These are phyloP conservation scores for Lachnellula hyalina DNA, from an alignment of 2,329 filamentous ascomycete genomes.

Conservation along the genomic window DNA sequence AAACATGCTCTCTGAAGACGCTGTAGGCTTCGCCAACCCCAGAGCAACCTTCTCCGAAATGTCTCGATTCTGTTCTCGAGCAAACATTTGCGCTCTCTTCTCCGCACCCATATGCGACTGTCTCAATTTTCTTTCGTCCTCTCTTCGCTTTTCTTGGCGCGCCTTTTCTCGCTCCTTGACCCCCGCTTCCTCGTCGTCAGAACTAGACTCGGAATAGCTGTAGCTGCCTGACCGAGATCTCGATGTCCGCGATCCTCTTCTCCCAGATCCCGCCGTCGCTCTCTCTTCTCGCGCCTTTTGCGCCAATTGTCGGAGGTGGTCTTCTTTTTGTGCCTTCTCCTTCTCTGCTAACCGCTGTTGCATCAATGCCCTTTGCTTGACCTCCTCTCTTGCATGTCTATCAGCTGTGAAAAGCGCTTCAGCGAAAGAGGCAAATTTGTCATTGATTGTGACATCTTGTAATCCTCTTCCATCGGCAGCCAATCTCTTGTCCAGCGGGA, in stretches of 20 bases:
- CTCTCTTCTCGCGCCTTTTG: constrained; percentile 88
- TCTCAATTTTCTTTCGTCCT: constrained; percentile 83
- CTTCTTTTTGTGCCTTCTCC: constrained; percentile 91
- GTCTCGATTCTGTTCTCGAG: constrained; percentile 90
- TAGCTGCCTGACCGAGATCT: constrained; percentile 45
- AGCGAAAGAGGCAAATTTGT: constrained; percentile 95
- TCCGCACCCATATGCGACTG: constrained; percentile 96
- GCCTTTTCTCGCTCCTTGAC: constrained; percentile 71
- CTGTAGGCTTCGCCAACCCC: constrained; percentile 89
- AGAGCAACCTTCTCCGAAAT: constrained; percentile 96
- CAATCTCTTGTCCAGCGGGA: constrained; percentile 89
- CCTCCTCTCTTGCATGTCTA: constrained; percentile 89
- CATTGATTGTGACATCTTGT: constrained; percentile 93
- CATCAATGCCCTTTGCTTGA: constrained; percentile 87
- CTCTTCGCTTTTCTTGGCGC: constrained; percentile 70
- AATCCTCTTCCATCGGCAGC: constrained; percentile 88
- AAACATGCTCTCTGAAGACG: constrained; percentile 91
- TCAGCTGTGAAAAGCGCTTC: constrained; percentile 94
- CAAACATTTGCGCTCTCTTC: constrained; percentile 85
- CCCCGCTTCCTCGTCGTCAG: constrained; percentile 52
- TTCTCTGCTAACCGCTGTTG: constrained; percentile 95
- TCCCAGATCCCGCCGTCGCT: constrained; percentile 46
- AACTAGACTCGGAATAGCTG: constrained; percentile 44
- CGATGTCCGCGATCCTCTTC: constrained; percentile 33
- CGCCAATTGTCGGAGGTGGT: constrained; percentile 79